Evolutionary conservation across 306 rosid species (phyloP).

Genomic region (Urtica urens): DNA sequence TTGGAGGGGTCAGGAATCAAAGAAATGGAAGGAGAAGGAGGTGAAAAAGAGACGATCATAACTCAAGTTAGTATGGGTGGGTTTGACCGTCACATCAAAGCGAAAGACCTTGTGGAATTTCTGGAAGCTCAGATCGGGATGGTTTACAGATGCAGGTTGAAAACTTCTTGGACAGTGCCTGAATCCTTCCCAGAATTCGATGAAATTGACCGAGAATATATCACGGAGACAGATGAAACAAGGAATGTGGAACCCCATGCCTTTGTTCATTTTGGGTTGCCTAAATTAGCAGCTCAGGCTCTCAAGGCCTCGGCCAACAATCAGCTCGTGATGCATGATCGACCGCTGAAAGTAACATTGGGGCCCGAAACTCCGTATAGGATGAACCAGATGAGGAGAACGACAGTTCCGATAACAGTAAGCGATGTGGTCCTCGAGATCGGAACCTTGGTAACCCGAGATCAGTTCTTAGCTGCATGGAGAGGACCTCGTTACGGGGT

Average conservation of each 20-base stretch:
- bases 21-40: conserved; percentile 35
- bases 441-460: conserved; percentile 43
- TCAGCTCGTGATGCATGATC: conserved; percentile 30
- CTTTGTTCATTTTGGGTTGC: conserved; percentile 61
- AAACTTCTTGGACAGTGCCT: conserved; percentile 77
- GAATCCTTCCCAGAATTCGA: conserved; percentile 58
- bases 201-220: conserved; percentile 8
- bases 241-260: conserved; percentile 66
- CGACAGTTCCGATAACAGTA: conserved; percentile 41
- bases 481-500: conserved; percentile 50
- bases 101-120: conserved; percentile 35
- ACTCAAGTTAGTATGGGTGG: conserved; percentile 81
- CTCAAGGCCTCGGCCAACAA: too few species aligned
- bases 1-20: too few species aligned
- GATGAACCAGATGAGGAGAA: conserved; percentile 56
- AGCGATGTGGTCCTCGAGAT: conserved; percentile 59
- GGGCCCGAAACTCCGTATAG: conserved; percentile 52
- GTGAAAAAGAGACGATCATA: conserved; percentile 29
- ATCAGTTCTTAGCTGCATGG: conserved; percentile 53
- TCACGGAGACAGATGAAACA: conserved; percentile 23
- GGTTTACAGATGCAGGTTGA: conserved; percentile 59
- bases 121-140: conserved; percentile 48
- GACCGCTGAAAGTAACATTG: conserved; percentile 38
- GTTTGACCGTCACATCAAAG: conserved; percentile 41
- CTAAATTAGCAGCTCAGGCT: conserved; percentile 31